Percentiles rank a stretch among this genome's conserved stretches.
Conservation (phyloP, 352 stramenopile genomes). For the Pythium sp. region DNA sequence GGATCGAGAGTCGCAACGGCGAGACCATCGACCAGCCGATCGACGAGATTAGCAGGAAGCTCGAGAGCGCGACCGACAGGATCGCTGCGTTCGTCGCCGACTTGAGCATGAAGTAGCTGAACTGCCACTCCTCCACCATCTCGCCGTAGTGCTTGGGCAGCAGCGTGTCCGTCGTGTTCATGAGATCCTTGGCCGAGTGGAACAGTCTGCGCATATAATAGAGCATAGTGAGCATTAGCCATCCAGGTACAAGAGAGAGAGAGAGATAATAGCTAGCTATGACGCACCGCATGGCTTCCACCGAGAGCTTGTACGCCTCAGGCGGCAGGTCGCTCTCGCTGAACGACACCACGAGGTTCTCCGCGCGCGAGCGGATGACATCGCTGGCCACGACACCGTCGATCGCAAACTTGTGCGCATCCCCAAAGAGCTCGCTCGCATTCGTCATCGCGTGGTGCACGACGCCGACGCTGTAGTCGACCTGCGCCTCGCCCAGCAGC, state of each 20-base stretch:
- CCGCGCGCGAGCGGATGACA: constrained; percentile 39
- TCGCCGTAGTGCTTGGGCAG: constrained; percentile 60
- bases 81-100: constrained; percentile 80
- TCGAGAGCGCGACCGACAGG: constrained; percentile 61
- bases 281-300: constrained; percentile 49
- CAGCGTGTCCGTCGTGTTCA: constrained; percentile 44
- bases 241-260: background rate
- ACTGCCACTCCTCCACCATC: constrained; percentile 56
- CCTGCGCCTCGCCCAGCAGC: constrained; percentile 71
- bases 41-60: constrained; percentile 75
- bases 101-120: constrained; percentile 82
- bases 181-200: constrained; percentile 51
- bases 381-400: constrained; percentile 37
- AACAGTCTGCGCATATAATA: constrained; percentile 29
- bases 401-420: constrained; percentile 31
- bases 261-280: background rate
- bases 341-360: constrained; percentile 67
- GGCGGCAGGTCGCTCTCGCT: constrained; percentile 64
- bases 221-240: background rate
- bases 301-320: constrained; percentile 60
- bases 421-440: constrained; percentile 49
- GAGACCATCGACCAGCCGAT: constrained; percentile 82
- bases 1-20: constrained; percentile 67
- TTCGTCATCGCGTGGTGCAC: constrained; percentile 75
- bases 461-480: constrained; percentile 80